phyloP scores from a whole-genome alignment of 192 early-diverging fungal genomes.

The Coemansia sp. region DNA sequence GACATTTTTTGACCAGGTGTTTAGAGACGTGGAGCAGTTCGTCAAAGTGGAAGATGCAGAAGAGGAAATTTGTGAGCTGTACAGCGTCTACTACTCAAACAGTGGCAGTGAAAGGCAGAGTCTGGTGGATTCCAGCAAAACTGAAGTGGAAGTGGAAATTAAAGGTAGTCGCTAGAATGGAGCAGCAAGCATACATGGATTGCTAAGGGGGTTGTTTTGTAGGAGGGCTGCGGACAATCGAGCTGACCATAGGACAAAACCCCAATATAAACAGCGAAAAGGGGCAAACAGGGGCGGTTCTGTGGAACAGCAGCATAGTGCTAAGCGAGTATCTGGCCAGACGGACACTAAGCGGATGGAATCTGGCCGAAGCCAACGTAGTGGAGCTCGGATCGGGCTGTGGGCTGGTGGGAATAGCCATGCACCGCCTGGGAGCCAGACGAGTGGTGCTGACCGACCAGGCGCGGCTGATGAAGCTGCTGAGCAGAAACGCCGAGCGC shows the following conservation, averaged over 20 bases:
- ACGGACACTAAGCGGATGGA: conserved; percentile 4
- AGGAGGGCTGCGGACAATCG: conserved; percentile 8
- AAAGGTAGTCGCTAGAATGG: too few species aligned
- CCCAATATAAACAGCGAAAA: conserved; percentile 44
- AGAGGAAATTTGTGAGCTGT: conserved; percentile 49
- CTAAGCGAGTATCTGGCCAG: conserved; percentile 31
- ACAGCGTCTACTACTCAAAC: conserved; percentile 41
- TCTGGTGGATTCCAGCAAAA: conserved; percentile 19
- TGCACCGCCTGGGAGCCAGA: conserved; percentile 34
- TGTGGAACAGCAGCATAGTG: conserved; percentile 52
- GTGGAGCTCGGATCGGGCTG: conserved; percentile 48
- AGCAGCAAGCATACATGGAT: too few species aligned
- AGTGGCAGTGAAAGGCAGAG: conserved; percentile 7
- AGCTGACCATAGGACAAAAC: conserved; percentile 39
- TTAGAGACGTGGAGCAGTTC: neutral
- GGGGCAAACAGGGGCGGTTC: conserved; percentile 43
- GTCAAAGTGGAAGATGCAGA: conserved; percentile 23
- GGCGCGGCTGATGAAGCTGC: conserved; percentile 29
- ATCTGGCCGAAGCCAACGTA: conserved; percentile 6
- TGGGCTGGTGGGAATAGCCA: conserved; percentile 36
- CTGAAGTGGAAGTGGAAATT: conserved; percentile 38
- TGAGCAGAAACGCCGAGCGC: conserved; percentile 23
- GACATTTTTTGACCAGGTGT: conserved; percentile 20
- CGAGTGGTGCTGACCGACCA: conserved; percentile 43
- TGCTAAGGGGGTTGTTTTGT: neutral